phyloP scores from a whole-genome alignment of 352 stramenopile genomes.

The Globisporangium perplexum region DNA sequence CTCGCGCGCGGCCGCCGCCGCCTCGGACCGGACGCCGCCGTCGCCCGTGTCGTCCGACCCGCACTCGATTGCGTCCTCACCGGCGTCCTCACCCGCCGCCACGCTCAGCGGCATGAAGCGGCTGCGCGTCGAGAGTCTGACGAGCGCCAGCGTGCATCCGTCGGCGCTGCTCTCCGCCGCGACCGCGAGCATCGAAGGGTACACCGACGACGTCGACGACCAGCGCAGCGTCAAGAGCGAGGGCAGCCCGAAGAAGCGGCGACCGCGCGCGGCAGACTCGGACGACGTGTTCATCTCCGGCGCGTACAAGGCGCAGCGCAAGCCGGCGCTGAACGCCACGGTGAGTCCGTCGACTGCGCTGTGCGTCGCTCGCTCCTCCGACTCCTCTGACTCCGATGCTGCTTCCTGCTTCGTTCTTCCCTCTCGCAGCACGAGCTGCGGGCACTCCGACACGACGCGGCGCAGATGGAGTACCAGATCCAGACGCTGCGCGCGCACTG shows the following conservation, averaged over 20 bases:
- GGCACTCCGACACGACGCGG: conserved; percentile 34
- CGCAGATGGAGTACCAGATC: conserved; percentile 34
- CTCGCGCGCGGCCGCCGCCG: background rate
- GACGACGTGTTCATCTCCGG: conserved; percentile 31
- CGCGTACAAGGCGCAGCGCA: conserved; percentile 24
- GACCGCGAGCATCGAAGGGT: background rate
- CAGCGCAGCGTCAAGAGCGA: background rate
- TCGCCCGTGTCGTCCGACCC: background rate
- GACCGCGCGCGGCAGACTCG: background rate
- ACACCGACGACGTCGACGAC: background rate
- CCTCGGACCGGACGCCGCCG: background rate
- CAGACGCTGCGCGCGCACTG: conserved; percentile 36
- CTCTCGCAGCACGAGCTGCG: conserved; percentile 40
- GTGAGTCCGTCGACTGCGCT: conserved; percentile 10
- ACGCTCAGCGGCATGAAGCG: conserved; percentile 3
- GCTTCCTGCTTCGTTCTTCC: background rate
- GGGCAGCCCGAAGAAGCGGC: background rate
- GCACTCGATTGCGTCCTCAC: background rate
- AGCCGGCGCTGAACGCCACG: conserved; percentile 27
- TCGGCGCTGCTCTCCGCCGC: background rate
- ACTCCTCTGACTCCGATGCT: background rate
- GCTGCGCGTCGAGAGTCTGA: background rate
- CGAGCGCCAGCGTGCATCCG: conserved; percentile 6
- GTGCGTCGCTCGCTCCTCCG: background rate
- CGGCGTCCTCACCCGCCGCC: background rate